Evolutionary conservation across 2,329 filamentous ascomycete genomes (phyloP).

Genomic region (Exophiala xenobiotica): DNA sequence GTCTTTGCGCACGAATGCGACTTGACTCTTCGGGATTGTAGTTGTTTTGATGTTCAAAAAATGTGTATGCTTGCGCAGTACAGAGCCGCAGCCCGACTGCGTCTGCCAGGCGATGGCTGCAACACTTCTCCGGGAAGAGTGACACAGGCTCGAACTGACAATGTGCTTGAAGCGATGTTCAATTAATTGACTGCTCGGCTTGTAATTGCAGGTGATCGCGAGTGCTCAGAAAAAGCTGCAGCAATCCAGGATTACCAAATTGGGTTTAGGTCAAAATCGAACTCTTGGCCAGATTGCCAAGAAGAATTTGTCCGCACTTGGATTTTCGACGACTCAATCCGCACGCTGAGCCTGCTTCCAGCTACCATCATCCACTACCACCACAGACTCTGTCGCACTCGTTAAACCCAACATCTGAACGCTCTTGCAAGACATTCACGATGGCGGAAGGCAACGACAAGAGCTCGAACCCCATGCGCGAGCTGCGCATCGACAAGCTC

Average conservation of each 20-base stretch:
- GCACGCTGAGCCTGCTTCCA: slow-evolving; percentile 2
- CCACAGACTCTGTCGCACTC: slow-evolving; percentile 31
- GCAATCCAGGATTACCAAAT: not conserved
- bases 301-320: too few relatives aligned
- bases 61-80: slow-evolving; percentile 22
- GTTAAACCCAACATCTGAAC: slow-evolving; percentile 32
- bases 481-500: slow-evolving; percentile 99
- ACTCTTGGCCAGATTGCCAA: not conserved
- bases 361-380: slow-evolving; percentile 1
- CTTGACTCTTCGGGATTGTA: slow-evolving; percentile 20
- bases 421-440: slow-evolving; percentile 22
- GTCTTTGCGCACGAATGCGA: slow-evolving; percentile 47
- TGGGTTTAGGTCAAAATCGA: not conserved
- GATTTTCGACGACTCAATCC: not conserved
- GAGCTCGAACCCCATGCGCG: slow-evolving; percentile 96
- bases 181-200: too few relatives aligned
- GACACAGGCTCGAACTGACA: slow-evolving; percentile 28
- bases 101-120: slow-evolving; percentile 27
- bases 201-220: slow-evolving; percentile 11
- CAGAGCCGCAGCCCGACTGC: slow-evolving; percentile 28
- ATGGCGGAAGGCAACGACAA: slow-evolving; percentile 72
- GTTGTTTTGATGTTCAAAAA: slow-evolving; percentile 16
- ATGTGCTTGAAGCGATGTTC: slow-evolving; percentile 1
- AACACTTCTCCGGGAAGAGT: slow-evolving; percentile 6
- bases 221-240: slow-evolving; percentile 3